Evolutionary conservation across 1,284 basidiomycete species (phyloP).

Genomic region (Schizophyllum amplum): DNA sequence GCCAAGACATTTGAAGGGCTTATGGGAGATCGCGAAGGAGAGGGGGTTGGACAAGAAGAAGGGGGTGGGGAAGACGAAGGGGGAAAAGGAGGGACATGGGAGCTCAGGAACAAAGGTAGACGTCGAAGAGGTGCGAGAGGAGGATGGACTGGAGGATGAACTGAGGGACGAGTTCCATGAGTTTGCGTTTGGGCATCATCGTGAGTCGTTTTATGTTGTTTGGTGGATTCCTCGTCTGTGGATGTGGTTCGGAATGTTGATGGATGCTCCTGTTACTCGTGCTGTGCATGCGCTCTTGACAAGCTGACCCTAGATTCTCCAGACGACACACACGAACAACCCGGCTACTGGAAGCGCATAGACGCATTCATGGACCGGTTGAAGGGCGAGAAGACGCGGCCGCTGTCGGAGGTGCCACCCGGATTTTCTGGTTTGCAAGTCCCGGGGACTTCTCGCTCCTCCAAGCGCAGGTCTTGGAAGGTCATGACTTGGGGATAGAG

Average conservation of each 20-base stretch:
- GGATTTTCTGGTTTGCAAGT: too few species aligned
- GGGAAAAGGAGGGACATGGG: neutral
- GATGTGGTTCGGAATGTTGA: too few species aligned
- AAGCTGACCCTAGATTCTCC: too few species aligned
- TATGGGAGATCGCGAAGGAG: slow-evolving; percentile 21
- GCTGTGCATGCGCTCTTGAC: too few species aligned
- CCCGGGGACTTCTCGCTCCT: too few species aligned
- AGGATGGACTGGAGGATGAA: neutral
- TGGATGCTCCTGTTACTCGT: too few species aligned
- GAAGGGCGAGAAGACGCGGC: neutral
- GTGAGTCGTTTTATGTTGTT: too few species aligned
- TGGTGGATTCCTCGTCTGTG: too few species aligned
- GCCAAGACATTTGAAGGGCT: slow-evolving; percentile 21
- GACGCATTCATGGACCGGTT: neutral
- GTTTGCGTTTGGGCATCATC: neutral
- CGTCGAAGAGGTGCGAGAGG: neutral
- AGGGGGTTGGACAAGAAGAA: neutral
- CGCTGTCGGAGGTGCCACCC: neutral
- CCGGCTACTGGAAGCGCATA: neutral
- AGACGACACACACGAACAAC: neutral
- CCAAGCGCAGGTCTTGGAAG: neutral
- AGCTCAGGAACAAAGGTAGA: neutral
- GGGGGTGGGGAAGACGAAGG: too few species aligned
- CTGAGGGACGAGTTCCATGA: neutral
- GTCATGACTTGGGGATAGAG: neutral